phyloP scores from a whole-genome alignment of 2,329 filamentous ascomycete species.

The Beauveria varroae region DNA sequence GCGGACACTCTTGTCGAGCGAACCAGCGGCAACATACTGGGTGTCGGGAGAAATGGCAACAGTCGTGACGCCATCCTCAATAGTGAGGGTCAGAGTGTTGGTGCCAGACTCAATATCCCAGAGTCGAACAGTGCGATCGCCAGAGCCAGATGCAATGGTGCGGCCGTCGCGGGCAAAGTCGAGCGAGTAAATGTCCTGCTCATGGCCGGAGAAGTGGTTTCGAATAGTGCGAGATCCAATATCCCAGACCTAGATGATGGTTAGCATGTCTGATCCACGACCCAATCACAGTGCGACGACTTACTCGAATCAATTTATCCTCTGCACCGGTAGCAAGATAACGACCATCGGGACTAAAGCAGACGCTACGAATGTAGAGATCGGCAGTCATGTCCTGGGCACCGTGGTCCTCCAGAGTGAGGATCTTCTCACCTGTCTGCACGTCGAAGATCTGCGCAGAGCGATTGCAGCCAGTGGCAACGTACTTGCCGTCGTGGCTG shows the following conservation, averaged over 20 bases:
- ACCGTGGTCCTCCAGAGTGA: conserved; percentile 80
- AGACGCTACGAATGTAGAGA: conserved; percentile 94
- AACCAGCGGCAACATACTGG: conserved; percentile 88
- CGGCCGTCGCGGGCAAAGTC: conserved; percentile 92
- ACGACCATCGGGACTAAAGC: conserved; percentile 93
- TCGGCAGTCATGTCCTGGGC: conserved; percentile 77
- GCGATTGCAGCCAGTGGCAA: conserved; percentile 93
- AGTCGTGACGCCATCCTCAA: conserved; percentile 95
- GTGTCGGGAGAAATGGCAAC: conserved; percentile 96
- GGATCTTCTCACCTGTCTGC: conserved; percentile 75
- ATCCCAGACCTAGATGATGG: conserved; percentile 72
- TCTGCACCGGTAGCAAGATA: conserved; percentile 94
- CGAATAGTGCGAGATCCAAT: conserved; percentile 77
- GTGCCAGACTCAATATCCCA: conserved; percentile 89
- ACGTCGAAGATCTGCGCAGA: conserved; percentile 99
- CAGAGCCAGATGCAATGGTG: conserved; percentile 91
- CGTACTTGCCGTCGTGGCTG: conserved; percentile 89
- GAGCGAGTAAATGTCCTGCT: conserved; percentile 96
- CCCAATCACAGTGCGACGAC: conserved; percentile 23
- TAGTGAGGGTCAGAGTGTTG: conserved; percentile 77
- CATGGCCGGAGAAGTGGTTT: conserved; percentile 90
- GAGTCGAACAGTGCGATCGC: conserved; percentile 86
- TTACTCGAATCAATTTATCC: conserved; percentile 90
- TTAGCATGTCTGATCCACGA: conserved; percentile 6
- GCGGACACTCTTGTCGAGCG: conserved; percentile 92